A percentile compares a stretch with the other conserved stretches of the same genome.
These are phyloP conservation scores for Turritis glabra DNA, from an alignment of 345 rosid species.

Conservation along the genomic window DNA sequence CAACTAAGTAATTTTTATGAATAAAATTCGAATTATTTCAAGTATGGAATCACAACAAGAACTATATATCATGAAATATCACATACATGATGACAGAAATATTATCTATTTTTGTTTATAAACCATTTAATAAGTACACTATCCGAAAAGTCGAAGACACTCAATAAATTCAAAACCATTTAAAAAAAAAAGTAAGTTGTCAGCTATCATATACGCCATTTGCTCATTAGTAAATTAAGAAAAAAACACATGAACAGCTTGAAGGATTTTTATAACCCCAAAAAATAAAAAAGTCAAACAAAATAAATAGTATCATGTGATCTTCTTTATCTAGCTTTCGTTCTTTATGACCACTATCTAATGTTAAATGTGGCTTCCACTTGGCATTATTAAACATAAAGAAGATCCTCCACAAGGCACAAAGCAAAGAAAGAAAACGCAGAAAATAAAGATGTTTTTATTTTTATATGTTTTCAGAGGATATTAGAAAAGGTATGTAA, in stretches of 20 bases:
- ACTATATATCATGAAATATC: background rate
- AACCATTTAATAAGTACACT: background rate
- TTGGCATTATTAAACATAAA: slow-evolving; percentile 22
- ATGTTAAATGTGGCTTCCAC: slow-evolving; percentile 39
- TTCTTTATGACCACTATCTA: slow-evolving; percentile 42
- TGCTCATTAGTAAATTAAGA: slow-evolving; percentile 23
- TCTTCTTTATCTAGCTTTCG: slow-evolving; percentile 32
- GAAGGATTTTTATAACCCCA: slow-evolving; percentile 23
- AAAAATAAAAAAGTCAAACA: slow-evolving; percentile 37
- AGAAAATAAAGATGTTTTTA: background rate
- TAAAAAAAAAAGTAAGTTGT: slow-evolving; percentile 19
- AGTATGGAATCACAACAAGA: background rate
- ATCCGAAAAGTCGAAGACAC: slow-evolving; percentile 8
- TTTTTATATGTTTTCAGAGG: background rate
- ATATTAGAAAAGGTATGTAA: slow-evolving; percentile 28
- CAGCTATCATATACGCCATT: slow-evolving; percentile 36
- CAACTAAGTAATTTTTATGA: too few relatives aligned
- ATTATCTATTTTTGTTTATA: too few relatives aligned
- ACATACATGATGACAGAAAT: background rate
- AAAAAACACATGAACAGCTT: slow-evolving; percentile 27
- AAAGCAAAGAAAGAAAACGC: background rate
- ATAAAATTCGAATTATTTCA: background rate
- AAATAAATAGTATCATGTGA: slow-evolving; percentile 36
- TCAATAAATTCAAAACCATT: slow-evolving; percentile 5
- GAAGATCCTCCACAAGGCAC: slow-evolving; percentile 15